Evolutionary conservation across 2,329 filamentous ascomycete genomes (phyloP).

Genomic region (Aspergillus felis): DNA sequence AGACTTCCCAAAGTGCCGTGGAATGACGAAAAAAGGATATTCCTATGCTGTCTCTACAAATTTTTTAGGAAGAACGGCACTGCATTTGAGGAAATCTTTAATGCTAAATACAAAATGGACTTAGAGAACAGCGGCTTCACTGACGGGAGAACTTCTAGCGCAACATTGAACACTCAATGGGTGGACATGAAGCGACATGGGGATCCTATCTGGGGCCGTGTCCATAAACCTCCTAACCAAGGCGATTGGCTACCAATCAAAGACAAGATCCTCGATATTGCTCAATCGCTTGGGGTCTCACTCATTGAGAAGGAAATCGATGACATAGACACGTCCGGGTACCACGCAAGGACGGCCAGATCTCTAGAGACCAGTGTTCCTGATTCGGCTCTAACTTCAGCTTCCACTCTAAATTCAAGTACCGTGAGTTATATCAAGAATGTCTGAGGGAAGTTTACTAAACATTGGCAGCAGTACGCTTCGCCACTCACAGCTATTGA

Average conservation of each 20-base stretch:
- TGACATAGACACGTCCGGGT: constrained; percentile 7
- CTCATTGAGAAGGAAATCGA: constrained; percentile 9
- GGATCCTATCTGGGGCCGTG: constrained; percentile 19
- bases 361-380: not conserved
- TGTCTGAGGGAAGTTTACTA: not conserved
- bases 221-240: constrained; percentile 15
- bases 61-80: constrained; percentile 16
- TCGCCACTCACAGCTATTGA: not conserved
- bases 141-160: constrained; percentile 1
- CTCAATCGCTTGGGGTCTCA: not conserved
- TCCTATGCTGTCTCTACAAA: constrained; percentile 23
- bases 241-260: constrained; percentile 14
- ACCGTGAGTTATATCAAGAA: not conserved
- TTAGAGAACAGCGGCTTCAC: constrained; percentile 18
- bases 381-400: not conserved
- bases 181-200: constrained; percentile 12
- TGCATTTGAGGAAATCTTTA: constrained; percentile 23
- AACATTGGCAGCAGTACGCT: not conserved
- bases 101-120: constrained; percentile 17
- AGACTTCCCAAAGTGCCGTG: not conserved
- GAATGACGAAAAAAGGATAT: constrained; percentile 8
- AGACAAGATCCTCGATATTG: constrained; percentile 11
- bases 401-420: too few relatives aligned
- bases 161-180: constrained; percentile 20
- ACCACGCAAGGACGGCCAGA: not conserved